Conservation (phyloP, 768 basidiomycete genomes). For the Serendipita sp. region DNA sequence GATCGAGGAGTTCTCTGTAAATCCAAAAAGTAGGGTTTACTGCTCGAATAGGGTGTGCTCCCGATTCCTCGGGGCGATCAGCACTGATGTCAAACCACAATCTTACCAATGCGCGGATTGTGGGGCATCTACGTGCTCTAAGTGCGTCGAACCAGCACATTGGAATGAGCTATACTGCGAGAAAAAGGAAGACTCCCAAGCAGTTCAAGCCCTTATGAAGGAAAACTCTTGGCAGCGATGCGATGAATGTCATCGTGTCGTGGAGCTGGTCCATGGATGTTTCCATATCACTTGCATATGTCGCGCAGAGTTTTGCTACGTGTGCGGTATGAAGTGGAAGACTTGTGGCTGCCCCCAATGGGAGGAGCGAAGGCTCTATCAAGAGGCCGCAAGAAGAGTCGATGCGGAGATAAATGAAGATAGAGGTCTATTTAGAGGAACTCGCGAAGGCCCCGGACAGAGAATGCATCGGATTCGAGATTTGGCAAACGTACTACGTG, state of each 20-base stretch:
- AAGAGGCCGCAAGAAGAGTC: slow-evolving; percentile 31
- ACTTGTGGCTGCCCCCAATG: slow-evolving; percentile 44
- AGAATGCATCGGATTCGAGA: too few species aligned
- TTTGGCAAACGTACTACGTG: too few species aligned
- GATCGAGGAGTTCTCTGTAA: neutral
- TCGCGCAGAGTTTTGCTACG: slow-evolving; percentile 42
- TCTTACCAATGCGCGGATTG: neutral
- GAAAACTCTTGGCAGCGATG: slow-evolving; percentile 44
- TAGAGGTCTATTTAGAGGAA: too few species aligned
- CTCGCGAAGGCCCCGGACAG: too few species aligned
- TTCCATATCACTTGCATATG: slow-evolving; percentile 49
- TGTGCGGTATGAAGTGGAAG: slow-evolving; percentile 49
- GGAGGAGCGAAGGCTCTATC: slow-evolving; percentile 35
- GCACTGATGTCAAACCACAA: neutral
- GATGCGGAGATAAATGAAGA: slow-evolving; percentile 16
- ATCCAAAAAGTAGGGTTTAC: neutral
- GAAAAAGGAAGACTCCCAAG: slow-evolving; percentile 20
- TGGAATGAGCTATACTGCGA: neutral
- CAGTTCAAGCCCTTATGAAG: slow-evolving; percentile 30
- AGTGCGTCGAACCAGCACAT: neutral
- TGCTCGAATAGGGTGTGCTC: neutral
- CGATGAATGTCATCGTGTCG: slow-evolving; percentile 37
- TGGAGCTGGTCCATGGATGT: slow-evolving; percentile 43
- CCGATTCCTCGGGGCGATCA: neutral
- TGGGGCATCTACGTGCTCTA: neutral